phyloP scores from a whole-genome alignment of 805 yeast genomes.

The Pichia insulana region DNA sequence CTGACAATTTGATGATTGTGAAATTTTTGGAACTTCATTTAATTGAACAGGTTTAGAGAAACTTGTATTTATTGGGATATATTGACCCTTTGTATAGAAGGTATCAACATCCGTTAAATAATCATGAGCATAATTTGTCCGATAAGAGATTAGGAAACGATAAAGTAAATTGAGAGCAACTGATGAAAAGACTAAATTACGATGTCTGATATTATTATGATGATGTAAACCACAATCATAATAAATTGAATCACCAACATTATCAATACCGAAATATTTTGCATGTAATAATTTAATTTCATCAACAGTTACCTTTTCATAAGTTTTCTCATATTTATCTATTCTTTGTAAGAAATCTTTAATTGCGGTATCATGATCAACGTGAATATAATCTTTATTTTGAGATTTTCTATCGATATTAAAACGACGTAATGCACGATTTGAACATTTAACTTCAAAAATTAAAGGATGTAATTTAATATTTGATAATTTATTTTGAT shows the following conservation, averaged over 20 bases:
- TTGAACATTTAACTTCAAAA: constrained; percentile 53
- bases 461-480: constrained; percentile 40
- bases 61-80: constrained; percentile 20
- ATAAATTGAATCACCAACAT: constrained; percentile 29
- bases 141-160: constrained; percentile 28
- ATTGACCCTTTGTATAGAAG: constrained; percentile 24
- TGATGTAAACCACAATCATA: constrained; percentile 26
- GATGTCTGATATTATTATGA: constrained; percentile 23
- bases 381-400: constrained; percentile 50
- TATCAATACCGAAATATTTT: constrained; percentile 25
- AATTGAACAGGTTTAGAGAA: constrained; percentile 13
- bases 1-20: not conserved
- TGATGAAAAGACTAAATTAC: constrained; percentile 18
- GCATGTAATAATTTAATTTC: constrained; percentile 25
- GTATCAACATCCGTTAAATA: constrained; percentile 27
- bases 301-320: constrained; percentile 29
- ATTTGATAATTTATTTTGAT: constrained; percentile 39
- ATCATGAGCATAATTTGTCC: constrained; percentile 23
- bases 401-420: constrained; percentile 58
- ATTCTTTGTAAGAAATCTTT: constrained; percentile 52
- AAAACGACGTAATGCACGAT: constrained; percentile 41
- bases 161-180: constrained; percentile 22
- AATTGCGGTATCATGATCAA: constrained; percentile 44
- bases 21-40: constrained; percentile 6
- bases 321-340: constrained; percentile 37